Conservation (phyloP, 2,329 filamentous ascomycete genomes). For the Orbilia quercus region DNA sequence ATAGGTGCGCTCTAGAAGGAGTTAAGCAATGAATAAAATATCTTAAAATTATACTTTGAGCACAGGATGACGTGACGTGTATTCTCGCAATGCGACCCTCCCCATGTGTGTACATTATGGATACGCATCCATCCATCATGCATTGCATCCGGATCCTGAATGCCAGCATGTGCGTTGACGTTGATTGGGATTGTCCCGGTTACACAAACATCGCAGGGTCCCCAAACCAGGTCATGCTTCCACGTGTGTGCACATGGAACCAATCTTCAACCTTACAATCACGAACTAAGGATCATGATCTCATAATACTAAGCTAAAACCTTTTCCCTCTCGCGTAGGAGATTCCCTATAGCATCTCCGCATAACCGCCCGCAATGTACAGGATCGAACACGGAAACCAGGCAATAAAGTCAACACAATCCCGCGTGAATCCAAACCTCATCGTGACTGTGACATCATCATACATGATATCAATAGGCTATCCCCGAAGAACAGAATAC, state of each 20-base stretch:
- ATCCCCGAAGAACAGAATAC: conserved; percentile 1
- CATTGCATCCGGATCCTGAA: too few species aligned
- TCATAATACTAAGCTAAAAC: too few species aligned
- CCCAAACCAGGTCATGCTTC: neutral
- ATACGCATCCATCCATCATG: too few species aligned
- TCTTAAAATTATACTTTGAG: too few species aligned
- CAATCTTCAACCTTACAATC: too few species aligned
- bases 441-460: conserved; percentile 40
- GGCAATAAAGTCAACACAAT: conserved; percentile 4
- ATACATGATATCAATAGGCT: conserved; percentile 23
- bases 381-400: neutral
- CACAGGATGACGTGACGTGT: too few species aligned
- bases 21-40: too few species aligned
- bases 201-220: neutral
- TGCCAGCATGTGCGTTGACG: neutral
- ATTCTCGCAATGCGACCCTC: too few species aligned
- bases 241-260: neutral
- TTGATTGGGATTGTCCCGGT: neutral
- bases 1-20: too few species aligned
- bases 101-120: too few species aligned
- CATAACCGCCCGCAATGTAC: too few species aligned
- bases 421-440: conserved; percentile 2
- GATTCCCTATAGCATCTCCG: neutral
- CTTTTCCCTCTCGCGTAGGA: neutral
- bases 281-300: too few species aligned